A percentile compares a stretch with the other conserved stretches of the same genome.
These are phyloP conservation scores for Tolypocladium tropicale DNA, from an alignment of 2,329 filamentous ascomycete genomes.

Conservation along the genomic window DNA sequence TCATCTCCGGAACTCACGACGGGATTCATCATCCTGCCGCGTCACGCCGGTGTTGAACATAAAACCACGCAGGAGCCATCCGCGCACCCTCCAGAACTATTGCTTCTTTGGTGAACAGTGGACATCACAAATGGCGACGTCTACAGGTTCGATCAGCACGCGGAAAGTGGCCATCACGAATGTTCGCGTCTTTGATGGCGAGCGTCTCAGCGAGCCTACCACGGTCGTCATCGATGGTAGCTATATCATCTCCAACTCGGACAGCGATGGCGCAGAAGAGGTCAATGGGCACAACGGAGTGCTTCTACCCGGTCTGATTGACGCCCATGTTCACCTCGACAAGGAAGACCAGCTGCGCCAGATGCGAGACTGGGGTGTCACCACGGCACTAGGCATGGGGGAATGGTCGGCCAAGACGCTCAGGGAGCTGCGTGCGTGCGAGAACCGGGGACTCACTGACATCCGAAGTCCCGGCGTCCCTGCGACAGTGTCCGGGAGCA, in stretches of 20 bases:
- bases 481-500: background rate
- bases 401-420: background rate
- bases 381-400: conserved; percentile 3
- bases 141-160: background rate
- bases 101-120: background rate
- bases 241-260: background rate
- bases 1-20: too few relatives aligned
- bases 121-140: background rate
- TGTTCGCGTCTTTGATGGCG: background rate
- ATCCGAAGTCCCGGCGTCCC: background rate
- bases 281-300: conserved; percentile 22
- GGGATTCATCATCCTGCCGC: too few relatives aligned
- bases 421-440: background rate
- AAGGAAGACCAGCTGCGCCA: background rate
- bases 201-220: background rate
- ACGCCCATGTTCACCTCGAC: conserved; percentile 1
- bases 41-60: too few relatives aligned
- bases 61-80: too few relatives aligned
- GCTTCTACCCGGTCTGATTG: conserved; percentile 5
- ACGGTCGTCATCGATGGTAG: background rate
- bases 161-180: background rate
- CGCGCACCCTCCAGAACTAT: too few relatives aligned
- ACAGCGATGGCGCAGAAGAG: background rate
- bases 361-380: conserved; percentile 2
- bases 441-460: background rate